These are phyloP conservation scores for Penicillium arizonense DNA, from an alignment of 495 filamentous ascomycete genomes.

Conservation along the genomic window DNA sequence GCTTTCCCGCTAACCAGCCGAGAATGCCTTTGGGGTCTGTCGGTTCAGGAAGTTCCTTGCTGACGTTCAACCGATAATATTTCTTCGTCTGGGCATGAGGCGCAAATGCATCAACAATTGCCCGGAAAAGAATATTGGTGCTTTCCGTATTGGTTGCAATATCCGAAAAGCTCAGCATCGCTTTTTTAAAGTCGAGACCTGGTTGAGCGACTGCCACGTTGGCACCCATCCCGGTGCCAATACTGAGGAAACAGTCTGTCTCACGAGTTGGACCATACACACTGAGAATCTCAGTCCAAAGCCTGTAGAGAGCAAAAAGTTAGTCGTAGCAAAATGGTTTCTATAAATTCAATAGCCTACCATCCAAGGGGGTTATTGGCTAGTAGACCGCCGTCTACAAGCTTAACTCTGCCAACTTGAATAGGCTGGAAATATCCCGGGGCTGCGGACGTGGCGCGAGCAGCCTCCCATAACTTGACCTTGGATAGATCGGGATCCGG, in stretches of 20 bases:
- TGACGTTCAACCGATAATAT: constrained; percentile 13
- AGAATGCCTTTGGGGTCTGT: background rate
- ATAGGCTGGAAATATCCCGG: constrained; percentile 39
- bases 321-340: background rate
- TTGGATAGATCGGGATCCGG: background rate
- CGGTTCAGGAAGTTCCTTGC: constrained; percentile 4
- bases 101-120: constrained; percentile 8
- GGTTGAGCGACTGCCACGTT: constrained; percentile 5
- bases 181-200: constrained; percentile 1
- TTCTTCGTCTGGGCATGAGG: background rate
- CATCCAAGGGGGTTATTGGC: constrained; percentile 23
- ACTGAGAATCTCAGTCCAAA: constrained; percentile 13
- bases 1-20: background rate
- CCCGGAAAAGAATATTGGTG: constrained; percentile 11
- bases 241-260: constrained; percentile 14
- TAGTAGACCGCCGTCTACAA: constrained; percentile 16
- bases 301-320: constrained; percentile 9
- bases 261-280: constrained; percentile 7
- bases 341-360: background rate
- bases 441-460: constrained; percentile 40
- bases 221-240: constrained; percentile 11
- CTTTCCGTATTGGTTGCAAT: constrained; percentile 5
- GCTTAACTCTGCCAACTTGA: constrained; percentile 12
- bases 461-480: constrained; percentile 38
- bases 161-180: background rate